Percentiles rank a stretch among this genome's conserved stretches.
Evolutionary conservation across 148 eudicot genomes (phyloP).

Genomic region (Salicornia ramosissima): DNA sequence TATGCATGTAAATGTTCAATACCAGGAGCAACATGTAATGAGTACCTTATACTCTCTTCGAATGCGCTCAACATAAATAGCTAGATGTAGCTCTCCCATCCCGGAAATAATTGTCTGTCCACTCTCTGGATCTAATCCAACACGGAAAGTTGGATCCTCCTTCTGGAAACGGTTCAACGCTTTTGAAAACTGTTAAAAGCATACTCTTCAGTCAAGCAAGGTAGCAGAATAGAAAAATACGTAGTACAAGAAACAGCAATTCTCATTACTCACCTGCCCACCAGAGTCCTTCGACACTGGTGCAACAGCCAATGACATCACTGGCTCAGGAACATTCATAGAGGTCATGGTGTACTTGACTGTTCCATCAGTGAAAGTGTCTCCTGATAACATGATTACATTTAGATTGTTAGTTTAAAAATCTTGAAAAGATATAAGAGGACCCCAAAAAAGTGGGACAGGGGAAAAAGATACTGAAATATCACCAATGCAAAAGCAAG

Average conservation of each 20-base stretch:
- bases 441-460: not conserved
- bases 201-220: constrained; percentile 14
- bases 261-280: constrained; percentile 63
- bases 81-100: constrained; percentile 96
- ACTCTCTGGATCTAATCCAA: constrained; percentile 93
- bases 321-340: constrained; percentile 98
- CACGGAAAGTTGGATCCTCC: constrained; percentile 99
- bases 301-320: constrained; percentile 90
- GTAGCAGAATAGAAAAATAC: not conserved
- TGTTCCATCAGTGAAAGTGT: constrained; percentile 91
- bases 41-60: constrained; percentile 85
- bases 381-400: constrained; percentile 45
- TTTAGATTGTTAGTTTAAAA: not conserved
- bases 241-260: not conserved
- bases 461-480: not conserved
- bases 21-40: not conserved
- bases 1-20: not conserved
- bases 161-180: constrained; percentile 95
- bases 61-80: constrained; percentile 96
- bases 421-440: not conserved
- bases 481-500: not conserved
- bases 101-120: constrained; percentile 98
- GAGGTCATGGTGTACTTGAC: constrained; percentile 98
- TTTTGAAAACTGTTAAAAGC: constrained; percentile 77
- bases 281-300: constrained; percentile 94